Conservation (phyloP, 2,329 filamentous ascomycete species). For the Pezicula radicicola region DNA sequence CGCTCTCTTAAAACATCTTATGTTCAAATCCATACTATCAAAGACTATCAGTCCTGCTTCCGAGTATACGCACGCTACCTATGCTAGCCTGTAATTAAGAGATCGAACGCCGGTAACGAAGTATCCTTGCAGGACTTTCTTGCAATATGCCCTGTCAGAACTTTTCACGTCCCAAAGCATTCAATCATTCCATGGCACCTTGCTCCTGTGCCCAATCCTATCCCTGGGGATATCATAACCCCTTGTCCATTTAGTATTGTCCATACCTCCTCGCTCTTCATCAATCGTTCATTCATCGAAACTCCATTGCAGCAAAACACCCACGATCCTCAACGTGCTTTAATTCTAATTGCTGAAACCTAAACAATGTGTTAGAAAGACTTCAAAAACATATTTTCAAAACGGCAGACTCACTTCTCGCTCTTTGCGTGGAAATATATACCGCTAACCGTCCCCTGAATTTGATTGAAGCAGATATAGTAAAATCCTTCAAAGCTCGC, state of each 20-base stretch:
- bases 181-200: no score
- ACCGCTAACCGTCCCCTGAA: conserved; percentile 79
- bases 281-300: conserved; percentile 58
- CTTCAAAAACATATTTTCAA: not conserved
- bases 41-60: no score
- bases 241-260: conserved; percentile 3
- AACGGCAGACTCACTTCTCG: conserved; percentile 70
- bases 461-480: conserved; percentile 97
- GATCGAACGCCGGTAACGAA: no score
- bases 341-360: conserved; percentile 89
- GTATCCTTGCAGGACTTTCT: no score
- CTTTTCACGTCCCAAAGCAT: no score
- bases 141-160: no score
- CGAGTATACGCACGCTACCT: no score
- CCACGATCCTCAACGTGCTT: conserved; percentile 83
- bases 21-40: no score
- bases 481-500: conserved; percentile 99
- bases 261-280: conserved; percentile 2
- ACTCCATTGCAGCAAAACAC: conserved; percentile 84
- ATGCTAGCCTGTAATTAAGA: no score
- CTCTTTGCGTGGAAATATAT: conserved; percentile 99
- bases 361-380: conserved; percentile 33
- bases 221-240: not conserved
- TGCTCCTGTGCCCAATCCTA: no score
- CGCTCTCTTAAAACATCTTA: no score